Conservation (phyloP, 352 stramenopile species). For the Phytophthora rubi region DNA sequence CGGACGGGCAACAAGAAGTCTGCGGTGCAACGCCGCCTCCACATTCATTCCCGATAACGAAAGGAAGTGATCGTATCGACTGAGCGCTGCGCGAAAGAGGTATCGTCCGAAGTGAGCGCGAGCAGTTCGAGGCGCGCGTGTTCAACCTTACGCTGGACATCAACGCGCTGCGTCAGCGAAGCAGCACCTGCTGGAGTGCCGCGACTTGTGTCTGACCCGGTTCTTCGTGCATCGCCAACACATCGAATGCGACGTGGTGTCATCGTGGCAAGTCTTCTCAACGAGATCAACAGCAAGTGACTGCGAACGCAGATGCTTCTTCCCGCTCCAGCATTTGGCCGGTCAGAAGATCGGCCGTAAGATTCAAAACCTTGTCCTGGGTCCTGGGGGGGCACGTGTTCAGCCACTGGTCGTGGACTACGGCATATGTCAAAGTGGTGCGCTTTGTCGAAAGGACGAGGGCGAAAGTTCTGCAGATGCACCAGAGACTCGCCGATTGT, state of each 20-base stretch:
- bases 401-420: slow-evolving; percentile 7
- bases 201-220: slow-evolving; percentile 15
- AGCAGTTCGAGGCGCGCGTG: slow-evolving; percentile 17
- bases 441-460: slow-evolving; percentile 11
- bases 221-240: slow-evolving; percentile 17
- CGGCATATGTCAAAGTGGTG: neutral
- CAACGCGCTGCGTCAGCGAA: slow-evolving; percentile 27
- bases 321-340: neutral
- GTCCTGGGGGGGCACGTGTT: slow-evolving; percentile 4
- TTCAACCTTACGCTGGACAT: slow-evolving; percentile 37
- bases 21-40: neutral
- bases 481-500: slow-evolving; percentile 5
- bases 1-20: neutral
- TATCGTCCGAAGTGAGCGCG: neutral
- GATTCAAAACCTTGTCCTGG: slow-evolving; percentile 1
- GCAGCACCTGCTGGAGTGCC: slow-evolving; percentile 22
- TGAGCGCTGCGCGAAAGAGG: slow-evolving; percentile 18
- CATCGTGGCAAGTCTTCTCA: slow-evolving; percentile 5
- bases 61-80: slow-evolving; percentile 22
- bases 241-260: slow-evolving; percentile 16
- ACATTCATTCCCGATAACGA: slow-evolving; percentile 14
- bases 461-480: neutral
- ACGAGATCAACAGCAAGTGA: slow-evolving; percentile 11
- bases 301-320: neutral
- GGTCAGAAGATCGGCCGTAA: neutral